Conservation (phyloP, 768 basidiomycete species). For the Daedalea quercina region DNA sequence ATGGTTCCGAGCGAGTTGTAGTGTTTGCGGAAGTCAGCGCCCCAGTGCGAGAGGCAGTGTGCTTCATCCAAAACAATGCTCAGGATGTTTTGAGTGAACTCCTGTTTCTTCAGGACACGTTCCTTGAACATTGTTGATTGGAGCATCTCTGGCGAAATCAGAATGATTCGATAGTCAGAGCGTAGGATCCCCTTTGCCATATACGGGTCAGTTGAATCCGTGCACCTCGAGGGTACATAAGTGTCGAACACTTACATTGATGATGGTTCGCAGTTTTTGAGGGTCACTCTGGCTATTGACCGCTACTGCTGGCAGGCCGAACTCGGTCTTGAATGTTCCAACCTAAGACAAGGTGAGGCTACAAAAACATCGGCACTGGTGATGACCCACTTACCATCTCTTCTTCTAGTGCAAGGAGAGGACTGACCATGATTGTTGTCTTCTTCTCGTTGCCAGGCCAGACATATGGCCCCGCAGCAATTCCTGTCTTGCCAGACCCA, state of each 20-base stretch:
- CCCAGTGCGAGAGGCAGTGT: slow-evolving; percentile 33
- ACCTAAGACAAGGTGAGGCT: neutral
- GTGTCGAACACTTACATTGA: too few species aligned
- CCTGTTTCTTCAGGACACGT: slow-evolving; percentile 18
- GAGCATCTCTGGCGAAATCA: slow-evolving; percentile 30
- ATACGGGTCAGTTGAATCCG: too few species aligned
- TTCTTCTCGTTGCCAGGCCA: slow-evolving; percentile 20
- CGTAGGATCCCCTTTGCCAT: slow-evolving; percentile 15
- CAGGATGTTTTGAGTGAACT: slow-evolving; percentile 16
- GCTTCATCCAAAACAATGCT: slow-evolving; percentile 30
- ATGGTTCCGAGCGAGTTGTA: slow-evolving; percentile 24
- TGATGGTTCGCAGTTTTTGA: too few species aligned
- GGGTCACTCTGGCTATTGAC: neutral
- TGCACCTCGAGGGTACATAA: too few species aligned
- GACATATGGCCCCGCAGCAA: slow-evolving; percentile 33
- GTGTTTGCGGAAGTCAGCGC: slow-evolving; percentile 26
- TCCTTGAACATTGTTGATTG: slow-evolving; percentile 22
- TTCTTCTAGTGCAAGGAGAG: slow-evolving; percentile 32
- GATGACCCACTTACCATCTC: slow-evolving; percentile 23
- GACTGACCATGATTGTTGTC: slow-evolving; percentile 32
- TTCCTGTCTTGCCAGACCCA: slow-evolving; percentile 30
- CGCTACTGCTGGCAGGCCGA: neutral
- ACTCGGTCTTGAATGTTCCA: neutral
- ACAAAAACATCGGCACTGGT: neutral
- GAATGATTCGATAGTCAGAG: slow-evolving; percentile 23